These are phyloP conservation scores for Aspergillus coremiiformis DNA, from an alignment of 495 filamentous ascomycete genomes.

Conservation along the genomic window DNA sequence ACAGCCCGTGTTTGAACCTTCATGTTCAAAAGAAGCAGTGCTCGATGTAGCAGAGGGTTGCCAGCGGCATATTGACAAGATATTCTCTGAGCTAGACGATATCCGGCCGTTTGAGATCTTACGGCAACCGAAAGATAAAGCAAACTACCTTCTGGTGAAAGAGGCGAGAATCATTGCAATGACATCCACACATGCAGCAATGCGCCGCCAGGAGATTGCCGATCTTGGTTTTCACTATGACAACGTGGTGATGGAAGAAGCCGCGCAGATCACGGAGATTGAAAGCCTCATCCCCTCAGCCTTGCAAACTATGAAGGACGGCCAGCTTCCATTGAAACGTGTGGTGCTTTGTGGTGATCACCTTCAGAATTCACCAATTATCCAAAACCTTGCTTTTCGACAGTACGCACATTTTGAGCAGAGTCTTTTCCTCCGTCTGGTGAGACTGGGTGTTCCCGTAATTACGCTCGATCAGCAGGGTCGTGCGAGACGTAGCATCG, in stretches of 20 bases:
- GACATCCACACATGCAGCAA: slow-evolving; percentile 98
- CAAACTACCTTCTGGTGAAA: slow-evolving; percentile 90
- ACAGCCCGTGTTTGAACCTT: slow-evolving; percentile 68
- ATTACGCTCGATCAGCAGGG: slow-evolving; percentile 91
- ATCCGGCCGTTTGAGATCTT: slow-evolving; percentile 94
- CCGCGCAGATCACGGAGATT: slow-evolving; percentile 95
- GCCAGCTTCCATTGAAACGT: slow-evolving; percentile 69
- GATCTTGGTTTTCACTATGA: slow-evolving; percentile 92
- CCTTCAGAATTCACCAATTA: slow-evolving; percentile 90
- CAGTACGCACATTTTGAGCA: slow-evolving; percentile 96
- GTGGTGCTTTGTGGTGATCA: slow-evolving; percentile 94
- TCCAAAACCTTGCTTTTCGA: slow-evolving; percentile 92
- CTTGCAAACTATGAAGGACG: slow-evolving; percentile 69
- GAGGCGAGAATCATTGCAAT: slow-evolving; percentile 95
- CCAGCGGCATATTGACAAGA: slow-evolving; percentile 82
- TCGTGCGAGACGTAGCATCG: slow-evolving; percentile 76
- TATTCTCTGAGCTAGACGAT: slow-evolving; percentile 89
- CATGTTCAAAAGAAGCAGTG: slow-evolving; percentile 54
- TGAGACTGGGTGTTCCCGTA: slow-evolving; percentile 81
- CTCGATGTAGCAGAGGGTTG: slow-evolving; percentile 79
- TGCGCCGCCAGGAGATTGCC: slow-evolving; percentile 87
- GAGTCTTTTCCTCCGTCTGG: slow-evolving; percentile 83
- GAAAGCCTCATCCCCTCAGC: slow-evolving; percentile 93
- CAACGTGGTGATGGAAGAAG: slow-evolving; percentile 98
- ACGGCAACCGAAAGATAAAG: slow-evolving; percentile 76